Evolutionary conservation across 2,329 filamentous ascomycete species (phyloP).

Genomic region (Fusarium dlaminii): DNA sequence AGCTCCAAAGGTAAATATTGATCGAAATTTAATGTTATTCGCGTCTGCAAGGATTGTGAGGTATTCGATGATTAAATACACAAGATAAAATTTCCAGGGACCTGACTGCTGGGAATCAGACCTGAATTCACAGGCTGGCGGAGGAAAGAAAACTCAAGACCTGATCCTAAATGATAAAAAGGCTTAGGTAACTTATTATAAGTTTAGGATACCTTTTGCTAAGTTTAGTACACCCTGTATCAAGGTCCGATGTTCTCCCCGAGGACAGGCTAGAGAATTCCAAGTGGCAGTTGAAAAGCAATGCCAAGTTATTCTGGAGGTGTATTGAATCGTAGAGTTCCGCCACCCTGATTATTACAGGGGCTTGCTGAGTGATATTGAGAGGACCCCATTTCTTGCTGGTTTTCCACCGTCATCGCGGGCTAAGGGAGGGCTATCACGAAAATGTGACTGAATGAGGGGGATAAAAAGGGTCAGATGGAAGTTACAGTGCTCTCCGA

Average conservation of each 20-base stretch:
- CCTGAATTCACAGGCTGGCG: background rate
- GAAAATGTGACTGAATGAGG: background rate
- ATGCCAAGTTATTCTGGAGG: constrained; percentile 17
- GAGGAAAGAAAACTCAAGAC: too few relatives aligned
- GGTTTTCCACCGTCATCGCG: constrained; percentile 21
- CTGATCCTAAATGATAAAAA: too few relatives aligned
- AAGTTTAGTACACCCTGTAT: too few relatives aligned
- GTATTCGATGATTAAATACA: background rate
- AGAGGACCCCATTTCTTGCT: constrained; percentile 21
- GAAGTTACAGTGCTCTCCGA: background rate
- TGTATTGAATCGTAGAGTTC: constrained; percentile 26
- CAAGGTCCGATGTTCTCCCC: too few relatives aligned
- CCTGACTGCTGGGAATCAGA: background rate
- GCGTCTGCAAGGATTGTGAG: background rate
- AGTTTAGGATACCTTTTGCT: too few relatives aligned
- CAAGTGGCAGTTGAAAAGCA: background rate
- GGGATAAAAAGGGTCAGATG: background rate
- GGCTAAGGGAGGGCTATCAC: constrained; percentile 19
- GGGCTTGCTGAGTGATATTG: constrained; percentile 20
- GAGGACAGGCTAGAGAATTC: background rate
- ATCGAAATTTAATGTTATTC: background rate
- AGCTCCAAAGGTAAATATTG: background rate
- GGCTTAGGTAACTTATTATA: too few relatives aligned
- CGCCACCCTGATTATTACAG: constrained; percentile 29
- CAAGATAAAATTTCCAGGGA: background rate